Evolutionary conservation across 1,139 yeast species (phyloP).

Genomic region (Yamadazyma sp.): DNA sequence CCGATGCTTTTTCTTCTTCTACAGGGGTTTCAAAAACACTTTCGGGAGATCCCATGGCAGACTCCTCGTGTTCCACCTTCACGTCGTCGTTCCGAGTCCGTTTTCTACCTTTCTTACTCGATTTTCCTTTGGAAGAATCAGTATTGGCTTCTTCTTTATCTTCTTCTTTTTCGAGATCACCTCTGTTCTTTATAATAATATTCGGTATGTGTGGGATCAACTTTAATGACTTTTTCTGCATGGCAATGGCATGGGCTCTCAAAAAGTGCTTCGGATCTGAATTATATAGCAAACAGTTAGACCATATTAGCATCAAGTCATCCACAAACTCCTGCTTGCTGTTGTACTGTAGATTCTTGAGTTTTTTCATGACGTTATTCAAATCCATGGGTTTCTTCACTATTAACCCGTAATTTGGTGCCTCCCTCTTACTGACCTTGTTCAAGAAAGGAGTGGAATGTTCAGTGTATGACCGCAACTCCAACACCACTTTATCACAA

Average conservation of each 20-base stretch:
- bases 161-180: conserved; percentile 84
- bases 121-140: conserved; percentile 40
- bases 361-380: conserved; percentile 88
- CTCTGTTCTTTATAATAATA: conserved; percentile 72
- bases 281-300: conserved; percentile 87
- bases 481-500: conserved; percentile 90
- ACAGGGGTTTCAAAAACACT: conserved; percentile 11
- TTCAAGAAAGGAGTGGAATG: conserved; percentile 95
- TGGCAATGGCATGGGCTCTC: conserved; percentile 90
- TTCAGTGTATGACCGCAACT: conserved; percentile 88
- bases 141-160: conserved; percentile 27
- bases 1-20: conserved; percentile 2
- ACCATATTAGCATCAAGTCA: conserved; percentile 93
- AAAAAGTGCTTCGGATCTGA: conserved; percentile 93
- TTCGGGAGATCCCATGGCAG: conserved; percentile 15
- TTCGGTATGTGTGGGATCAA: conserved; percentile 87
- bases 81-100: conserved; percentile 39
- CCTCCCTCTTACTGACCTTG: conserved; percentile 94
- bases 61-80: conserved; percentile 25
- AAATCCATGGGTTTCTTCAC: conserved; percentile 96
- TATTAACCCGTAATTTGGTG: conserved; percentile 89
- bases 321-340: conserved; percentile 89
- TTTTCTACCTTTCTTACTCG: conserved; percentile 44
- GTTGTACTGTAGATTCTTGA: conserved; percentile 76
- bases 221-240: conserved; percentile 84